These are phyloP conservation scores for Solanum chilense DNA, from an alignment of 257 asterid genomes.

Conservation along the genomic window DNA sequence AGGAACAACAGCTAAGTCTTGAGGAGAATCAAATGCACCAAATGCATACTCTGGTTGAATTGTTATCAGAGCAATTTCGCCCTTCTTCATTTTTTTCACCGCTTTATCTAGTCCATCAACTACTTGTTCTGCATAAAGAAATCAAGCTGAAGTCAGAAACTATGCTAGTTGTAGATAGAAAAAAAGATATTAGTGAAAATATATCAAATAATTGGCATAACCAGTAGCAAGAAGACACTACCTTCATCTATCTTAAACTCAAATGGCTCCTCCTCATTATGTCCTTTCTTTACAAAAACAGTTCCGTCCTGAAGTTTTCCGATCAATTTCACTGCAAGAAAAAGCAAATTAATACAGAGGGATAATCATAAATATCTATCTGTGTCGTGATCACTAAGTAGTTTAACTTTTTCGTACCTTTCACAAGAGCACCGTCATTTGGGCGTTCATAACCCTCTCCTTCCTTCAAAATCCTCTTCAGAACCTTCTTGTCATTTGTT, in stretches of 20 bases:
- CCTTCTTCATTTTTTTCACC: constrained; percentile 48
- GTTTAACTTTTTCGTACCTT: constrained; percentile 5
- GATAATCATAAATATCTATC: not conserved
- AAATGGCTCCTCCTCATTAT: constrained; percentile 17
- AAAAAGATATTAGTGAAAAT: not conserved
- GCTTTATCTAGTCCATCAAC: constrained; percentile 48
- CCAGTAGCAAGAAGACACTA: not conserved
- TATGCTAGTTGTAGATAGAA: not conserved
- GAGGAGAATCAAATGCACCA: constrained; percentile 32
- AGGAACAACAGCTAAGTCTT: constrained; percentile 46
- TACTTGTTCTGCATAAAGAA: constrained; percentile 28
- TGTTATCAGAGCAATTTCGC: constrained; percentile 30
- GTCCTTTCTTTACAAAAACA: constrained; percentile 31
- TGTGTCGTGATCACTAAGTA: not conserved
- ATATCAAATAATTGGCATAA: not conserved
- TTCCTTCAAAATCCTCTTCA: constrained; percentile 40
- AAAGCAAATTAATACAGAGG: not conserved
- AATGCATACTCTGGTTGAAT: constrained; percentile 47
- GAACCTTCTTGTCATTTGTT: constrained; percentile 30
- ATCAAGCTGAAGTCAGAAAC: not conserved
- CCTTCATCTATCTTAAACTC: constrained; percentile 54
- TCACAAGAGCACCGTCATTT: constrained; percentile 30
- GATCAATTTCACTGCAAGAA: constrained; percentile 27
- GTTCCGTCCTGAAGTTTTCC: constrained; percentile 49
- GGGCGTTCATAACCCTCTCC: constrained; percentile 49